phyloP scores from a whole-genome alignment of 225 moss, liverwort and hornwort species.

The Climacium dendroides region DNA sequence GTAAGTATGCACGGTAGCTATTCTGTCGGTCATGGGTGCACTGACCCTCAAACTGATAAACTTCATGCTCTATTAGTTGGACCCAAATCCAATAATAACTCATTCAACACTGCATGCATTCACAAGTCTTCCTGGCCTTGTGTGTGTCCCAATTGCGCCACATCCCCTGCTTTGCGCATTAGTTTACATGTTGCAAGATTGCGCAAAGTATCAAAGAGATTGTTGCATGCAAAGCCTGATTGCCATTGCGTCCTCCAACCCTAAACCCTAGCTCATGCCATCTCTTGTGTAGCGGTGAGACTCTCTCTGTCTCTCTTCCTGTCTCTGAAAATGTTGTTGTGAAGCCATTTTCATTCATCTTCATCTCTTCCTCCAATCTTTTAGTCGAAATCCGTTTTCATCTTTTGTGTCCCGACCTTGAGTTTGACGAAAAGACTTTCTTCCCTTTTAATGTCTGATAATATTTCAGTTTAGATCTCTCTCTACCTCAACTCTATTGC shows the following conservation, averaged over 20 bases:
- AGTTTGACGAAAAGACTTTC: background rate
- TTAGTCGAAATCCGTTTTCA: background rate
- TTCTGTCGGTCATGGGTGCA: background rate
- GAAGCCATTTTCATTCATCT: background rate
- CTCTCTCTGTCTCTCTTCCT: no score
- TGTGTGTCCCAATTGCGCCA: background rate
- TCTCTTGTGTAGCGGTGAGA: background rate
- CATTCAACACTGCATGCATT: background rate
- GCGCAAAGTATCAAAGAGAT: background rate
- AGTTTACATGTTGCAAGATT: background rate
- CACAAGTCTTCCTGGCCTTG: background rate
- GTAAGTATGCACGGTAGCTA: background rate
- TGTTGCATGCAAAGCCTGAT: background rate
- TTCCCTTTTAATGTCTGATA: background rate
- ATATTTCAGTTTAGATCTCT: background rate
- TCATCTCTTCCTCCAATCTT: background rate
- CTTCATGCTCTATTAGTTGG: background rate
- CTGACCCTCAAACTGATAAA: background rate
- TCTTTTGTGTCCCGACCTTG: background rate
- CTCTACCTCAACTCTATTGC: background rate
- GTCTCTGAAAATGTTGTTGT: background rate
- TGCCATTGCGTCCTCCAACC: background rate
- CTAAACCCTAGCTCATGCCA: background rate
- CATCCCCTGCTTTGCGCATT: background rate
- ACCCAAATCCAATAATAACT: no score